Evolutionary conservation across 148 eudicot genomes (phyloP).

Genomic region (Camellia lanceoleosa): DNA sequence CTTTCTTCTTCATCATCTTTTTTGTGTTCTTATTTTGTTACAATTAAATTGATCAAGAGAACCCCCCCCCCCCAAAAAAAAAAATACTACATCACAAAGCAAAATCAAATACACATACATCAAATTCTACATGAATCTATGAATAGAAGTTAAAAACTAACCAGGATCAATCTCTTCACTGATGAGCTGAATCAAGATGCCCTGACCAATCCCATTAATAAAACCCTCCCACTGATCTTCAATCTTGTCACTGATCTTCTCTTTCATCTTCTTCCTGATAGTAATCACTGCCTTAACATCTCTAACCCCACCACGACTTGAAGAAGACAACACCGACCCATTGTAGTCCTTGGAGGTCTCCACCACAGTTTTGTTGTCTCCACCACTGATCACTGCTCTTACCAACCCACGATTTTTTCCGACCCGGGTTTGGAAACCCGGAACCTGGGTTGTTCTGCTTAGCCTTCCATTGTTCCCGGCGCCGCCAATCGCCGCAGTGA

Average conservation of each 20-base stretch:
- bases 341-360: constrained; percentile 7
- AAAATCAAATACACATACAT: neutral
- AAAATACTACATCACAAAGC: no score
- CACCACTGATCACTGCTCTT: constrained; percentile 64
- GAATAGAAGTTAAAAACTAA: constrained; percentile 19
- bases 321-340: constrained; percentile 23
- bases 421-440: constrained; percentile 12
- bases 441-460: constrained; percentile 7
- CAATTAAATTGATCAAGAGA: neutral
- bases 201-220: constrained; percentile 63
- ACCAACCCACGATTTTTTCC: constrained; percentile 19
- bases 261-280: constrained; percentile 73
- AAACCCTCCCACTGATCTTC: constrained; percentile 66
- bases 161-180: constrained; percentile 80
- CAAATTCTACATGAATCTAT: neutral
- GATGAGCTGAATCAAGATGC: constrained; percentile 66
- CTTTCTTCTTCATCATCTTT: neutral
- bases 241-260: constrained; percentile 57
- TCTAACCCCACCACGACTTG: constrained; percentile 18
- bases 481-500: constrained; percentile 31
- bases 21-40: neutral
- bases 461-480: constrained; percentile 16
- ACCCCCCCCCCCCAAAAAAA: no score
- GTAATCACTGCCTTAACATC: constrained; percentile 63
- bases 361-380: constrained; percentile 36